phyloP scores from a whole-genome alignment of 2,329 filamentous ascomycete species.

The Alternaria brassicae region DNA sequence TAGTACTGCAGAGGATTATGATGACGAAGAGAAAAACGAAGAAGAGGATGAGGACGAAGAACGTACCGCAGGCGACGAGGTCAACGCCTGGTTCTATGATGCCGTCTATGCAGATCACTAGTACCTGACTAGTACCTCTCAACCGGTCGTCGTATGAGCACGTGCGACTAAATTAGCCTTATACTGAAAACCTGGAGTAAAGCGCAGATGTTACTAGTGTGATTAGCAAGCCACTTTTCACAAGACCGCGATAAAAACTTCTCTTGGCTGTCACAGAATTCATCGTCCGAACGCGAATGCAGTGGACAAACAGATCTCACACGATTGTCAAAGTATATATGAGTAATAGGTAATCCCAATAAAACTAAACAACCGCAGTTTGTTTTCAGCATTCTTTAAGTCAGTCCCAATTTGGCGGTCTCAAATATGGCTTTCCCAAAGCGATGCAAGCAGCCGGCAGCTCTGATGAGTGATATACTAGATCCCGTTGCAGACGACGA shows the following conservation, averaged over 20 bases:
- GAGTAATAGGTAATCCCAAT: background rate
- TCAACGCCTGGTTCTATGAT: background rate
- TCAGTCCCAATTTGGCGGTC: background rate
- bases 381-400: too few relatives aligned
- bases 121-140: background rate
- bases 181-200: background rate
- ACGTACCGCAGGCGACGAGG: background rate
- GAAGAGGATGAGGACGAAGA: slow-evolving; percentile 46
- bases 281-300: background rate
- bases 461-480: background rate
- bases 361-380: too few relatives aligned
- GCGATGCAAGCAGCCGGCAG: background rate
- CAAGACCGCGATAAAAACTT: background rate
- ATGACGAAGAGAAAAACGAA: slow-evolving; percentile 50
- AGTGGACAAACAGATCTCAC: background rate
- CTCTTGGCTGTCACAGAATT: background rate
- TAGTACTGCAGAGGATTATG: background rate
- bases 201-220: background rate
- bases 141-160: background rate
- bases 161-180: background rate
- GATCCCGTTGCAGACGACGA: slow-evolving; percentile 15
- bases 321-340: background rate
- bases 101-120: background rate
- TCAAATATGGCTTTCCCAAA: background rate
- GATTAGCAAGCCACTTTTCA: background rate